phyloP scores from a whole-genome alignment of 768 basidiomycete species.

The Serendipita vermifera region DNA sequence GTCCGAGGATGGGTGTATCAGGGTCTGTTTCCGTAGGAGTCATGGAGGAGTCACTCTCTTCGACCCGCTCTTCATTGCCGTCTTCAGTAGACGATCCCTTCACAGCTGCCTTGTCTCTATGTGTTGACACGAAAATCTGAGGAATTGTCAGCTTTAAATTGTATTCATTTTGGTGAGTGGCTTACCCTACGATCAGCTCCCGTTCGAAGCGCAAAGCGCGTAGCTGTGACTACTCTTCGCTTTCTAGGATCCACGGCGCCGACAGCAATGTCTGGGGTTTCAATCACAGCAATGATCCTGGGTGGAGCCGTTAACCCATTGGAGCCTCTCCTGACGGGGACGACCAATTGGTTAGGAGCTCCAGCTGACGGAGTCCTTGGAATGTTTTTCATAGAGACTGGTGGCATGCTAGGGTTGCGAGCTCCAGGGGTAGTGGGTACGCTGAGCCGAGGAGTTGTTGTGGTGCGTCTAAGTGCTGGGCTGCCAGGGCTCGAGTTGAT shows the following conservation, averaged over 20 bases:
- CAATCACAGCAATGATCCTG: conserved; percentile 65
- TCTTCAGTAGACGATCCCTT: too few relatives aligned
- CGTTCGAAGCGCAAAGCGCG: conserved; percentile 68
- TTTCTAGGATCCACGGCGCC: conserved; percentile 79
- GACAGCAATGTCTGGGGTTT: conserved; percentile 79
- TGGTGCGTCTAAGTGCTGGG: background rate
- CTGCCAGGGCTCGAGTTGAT: conserved; percentile 15
- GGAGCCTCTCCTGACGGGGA: too few relatives aligned
- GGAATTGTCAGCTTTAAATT: background rate
- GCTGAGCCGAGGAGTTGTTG: background rate
- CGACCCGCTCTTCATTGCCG: too few relatives aligned
- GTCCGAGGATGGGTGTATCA: background rate
- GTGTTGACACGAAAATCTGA: conserved; percentile 76
- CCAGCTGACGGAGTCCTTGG: too few relatives aligned
- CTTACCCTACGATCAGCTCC: conserved; percentile 74
- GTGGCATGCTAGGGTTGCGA: conserved; percentile 13
- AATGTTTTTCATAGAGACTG: conserved; percentile 25
- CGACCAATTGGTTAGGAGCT: too few relatives aligned
- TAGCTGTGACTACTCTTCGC: conserved; percentile 74
- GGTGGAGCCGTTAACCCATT: conserved; percentile 76
- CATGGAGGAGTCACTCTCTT: conserved; percentile 27
- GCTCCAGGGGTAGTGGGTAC: background rate
- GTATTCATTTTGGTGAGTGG: too few relatives aligned
- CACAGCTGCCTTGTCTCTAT: too few relatives aligned
- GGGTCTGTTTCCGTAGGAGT: conserved; percentile 5